Conservation (phyloP, 176 grass and related monocot genomes). For the Bothriochloa decipiens region DNA sequence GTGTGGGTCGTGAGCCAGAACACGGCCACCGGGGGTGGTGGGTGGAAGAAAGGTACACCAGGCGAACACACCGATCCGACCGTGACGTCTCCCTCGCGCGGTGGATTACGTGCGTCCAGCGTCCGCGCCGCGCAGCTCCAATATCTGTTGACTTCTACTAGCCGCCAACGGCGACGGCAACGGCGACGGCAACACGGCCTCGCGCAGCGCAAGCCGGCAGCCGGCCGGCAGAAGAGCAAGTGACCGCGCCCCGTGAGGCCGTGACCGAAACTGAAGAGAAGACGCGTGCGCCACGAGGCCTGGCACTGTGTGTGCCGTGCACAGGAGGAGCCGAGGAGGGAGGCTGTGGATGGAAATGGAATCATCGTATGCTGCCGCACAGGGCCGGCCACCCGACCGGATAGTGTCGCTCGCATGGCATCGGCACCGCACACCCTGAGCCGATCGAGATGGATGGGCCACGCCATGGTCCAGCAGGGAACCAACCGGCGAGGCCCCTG, state of each 20-base stretch:
- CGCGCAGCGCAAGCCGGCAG: background rate
- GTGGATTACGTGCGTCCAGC: background rate
- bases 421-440: background rate
- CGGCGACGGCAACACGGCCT: no score
- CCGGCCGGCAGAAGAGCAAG: no score
- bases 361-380: background rate
- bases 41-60: background rate
- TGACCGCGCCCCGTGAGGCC: no score
- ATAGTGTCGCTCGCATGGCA: background rate
- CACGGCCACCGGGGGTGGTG: background rate
- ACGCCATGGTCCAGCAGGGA: background rate
- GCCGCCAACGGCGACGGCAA: no score
- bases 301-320: background rate
- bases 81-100: background rate
- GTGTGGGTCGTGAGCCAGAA: background rate
- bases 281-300: slow-evolving; percentile 19
- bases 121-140: background rate
- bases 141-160: background rate
- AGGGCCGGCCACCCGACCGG: background rate
- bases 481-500: background rate
- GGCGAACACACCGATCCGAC: background rate
- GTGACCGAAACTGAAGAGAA: background rate
- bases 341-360: no score
- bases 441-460: background rate
- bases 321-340: no score